These are phyloP conservation scores for Botrytis deweyae DNA, from an alignment of 2,329 filamentous ascomycete genomes.

Conservation along the genomic window DNA sequence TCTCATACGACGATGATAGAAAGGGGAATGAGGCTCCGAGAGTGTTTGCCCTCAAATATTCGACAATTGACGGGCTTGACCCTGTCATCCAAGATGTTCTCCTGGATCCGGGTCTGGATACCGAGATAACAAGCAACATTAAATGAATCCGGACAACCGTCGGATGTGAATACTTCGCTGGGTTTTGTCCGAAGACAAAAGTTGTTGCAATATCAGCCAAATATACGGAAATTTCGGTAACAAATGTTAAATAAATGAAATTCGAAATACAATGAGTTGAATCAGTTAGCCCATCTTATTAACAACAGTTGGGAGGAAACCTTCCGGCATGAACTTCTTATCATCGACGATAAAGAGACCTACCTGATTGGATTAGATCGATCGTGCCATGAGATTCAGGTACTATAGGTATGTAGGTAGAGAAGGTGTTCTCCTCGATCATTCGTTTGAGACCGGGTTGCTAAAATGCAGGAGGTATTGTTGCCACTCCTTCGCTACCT, in stretches of 20 bases:
- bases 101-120: slow-evolving; percentile 8
- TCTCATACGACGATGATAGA: not conserved
- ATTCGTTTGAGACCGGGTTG: not conserved
- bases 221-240: not conserved
- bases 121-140: not conserved
- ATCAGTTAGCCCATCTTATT: not conserved
- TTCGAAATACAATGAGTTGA: not conserved
- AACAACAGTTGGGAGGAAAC: not conserved
- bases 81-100: not conserved
- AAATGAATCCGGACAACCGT: not conserved
- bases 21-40: slow-evolving; percentile 5
- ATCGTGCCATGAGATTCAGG: not conserved
- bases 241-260: slow-evolving; percentile 1
- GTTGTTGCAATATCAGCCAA: not conserved
- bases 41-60: not conserved
- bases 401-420: not conserved
- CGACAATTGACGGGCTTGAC: not conserved
- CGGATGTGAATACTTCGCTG: not conserved
- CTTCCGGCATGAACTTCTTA: not conserved
- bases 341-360: not conserved
- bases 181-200: not conserved
- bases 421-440: not conserved
- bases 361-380: not conserved
- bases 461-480: not conserved
- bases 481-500: not conserved